Base-by-base conservation (phyloP, 1,139 yeast species). In the Sugiyamaella novakii region DNA sequence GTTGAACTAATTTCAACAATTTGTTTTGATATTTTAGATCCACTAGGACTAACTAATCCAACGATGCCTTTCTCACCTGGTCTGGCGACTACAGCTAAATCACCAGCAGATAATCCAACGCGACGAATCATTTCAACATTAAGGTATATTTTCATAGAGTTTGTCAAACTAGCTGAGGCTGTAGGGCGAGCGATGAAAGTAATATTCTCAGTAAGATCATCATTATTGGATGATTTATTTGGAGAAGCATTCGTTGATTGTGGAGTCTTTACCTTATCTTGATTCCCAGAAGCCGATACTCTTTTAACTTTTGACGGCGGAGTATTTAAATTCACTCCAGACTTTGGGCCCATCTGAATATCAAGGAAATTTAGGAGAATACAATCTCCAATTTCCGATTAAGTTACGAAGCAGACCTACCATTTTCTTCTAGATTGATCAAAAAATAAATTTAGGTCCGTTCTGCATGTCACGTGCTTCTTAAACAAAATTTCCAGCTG, bases 121-220 rank as follows among this genome's bases (percentile, higher is more conserved):
- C 77, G 78, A 41, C 77, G 72, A 21, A 84, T 64, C 1, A 81
- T 71, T 2, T 78, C 78, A 1, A 79, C 73, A 48, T 81, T 76
- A 2, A 85, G 60, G 42, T 69, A 74, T 0, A 78, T 76, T 51
- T 76, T 77, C 21, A 76, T 47, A 18, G 46, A 42, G 14, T 72
- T 59, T 46, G 72, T 72, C 17, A 64, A 49, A 7, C 66, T 63
- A 3, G 58, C 51, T 7, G 54, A 54, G 0, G 67, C 56, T 1
- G 76, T 65, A 0, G 95, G 92, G 51, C 95, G 72, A 1, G 80
- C 77, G 14, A 86, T 81, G 35, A 59, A 57, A 11, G 46, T 28
- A 24, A 38, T 25, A 21, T 18, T 17, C 18, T 19, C 36, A 15
- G 31, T 15, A 3, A 41, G 8, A 10, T 29, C 33, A 33, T 48